Evolutionary conservation across 129 eudicot genomes (phyloP).

Genomic region (Scalesia atractyloides): DNA sequence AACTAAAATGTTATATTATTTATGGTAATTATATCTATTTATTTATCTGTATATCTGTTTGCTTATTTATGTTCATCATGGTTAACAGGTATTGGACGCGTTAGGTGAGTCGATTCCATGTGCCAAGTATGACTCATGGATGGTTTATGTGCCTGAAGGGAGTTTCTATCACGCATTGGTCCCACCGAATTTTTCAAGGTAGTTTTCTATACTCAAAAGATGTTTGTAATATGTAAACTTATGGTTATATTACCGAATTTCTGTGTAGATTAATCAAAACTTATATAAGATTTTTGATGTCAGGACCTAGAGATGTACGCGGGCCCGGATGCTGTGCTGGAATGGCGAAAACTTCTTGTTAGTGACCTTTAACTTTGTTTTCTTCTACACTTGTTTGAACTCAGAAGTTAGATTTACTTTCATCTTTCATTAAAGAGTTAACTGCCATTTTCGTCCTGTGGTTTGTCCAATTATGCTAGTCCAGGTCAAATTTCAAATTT

Average conservation of each 20-base stretch:
- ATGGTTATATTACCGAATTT: not conserved
- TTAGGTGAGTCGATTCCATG: constrained; percentile 88
- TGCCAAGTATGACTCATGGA: constrained; percentile 95
- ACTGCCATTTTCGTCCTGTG: no score
- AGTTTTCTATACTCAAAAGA: not conserved
- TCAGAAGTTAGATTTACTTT: not conserved
- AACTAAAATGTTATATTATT: not conserved
- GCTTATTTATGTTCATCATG: constrained; percentile 15
- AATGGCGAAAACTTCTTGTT: constrained; percentile 96
- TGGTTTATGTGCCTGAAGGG: constrained; percentile 96
- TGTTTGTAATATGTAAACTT: not conserved
- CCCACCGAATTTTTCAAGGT: constrained; percentile 96
- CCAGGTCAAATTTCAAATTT: no score
- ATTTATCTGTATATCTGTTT: not conserved
- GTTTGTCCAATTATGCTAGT: no score
- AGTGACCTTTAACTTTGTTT: constrained; percentile 36
- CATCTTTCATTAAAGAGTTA: not conserved
- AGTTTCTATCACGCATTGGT: constrained; percentile 91
- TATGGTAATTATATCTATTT: not conserved
- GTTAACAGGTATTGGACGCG: constrained; percentile 85
- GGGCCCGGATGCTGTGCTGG: constrained; percentile 78
- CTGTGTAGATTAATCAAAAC: not conserved
- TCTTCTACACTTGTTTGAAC: not conserved
- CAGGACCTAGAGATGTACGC: constrained; percentile 92
- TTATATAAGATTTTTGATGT: not conserved